Conservation (phyloP, 192 early-diverging fungal genomes). For the Coemansia sp. region DNA sequence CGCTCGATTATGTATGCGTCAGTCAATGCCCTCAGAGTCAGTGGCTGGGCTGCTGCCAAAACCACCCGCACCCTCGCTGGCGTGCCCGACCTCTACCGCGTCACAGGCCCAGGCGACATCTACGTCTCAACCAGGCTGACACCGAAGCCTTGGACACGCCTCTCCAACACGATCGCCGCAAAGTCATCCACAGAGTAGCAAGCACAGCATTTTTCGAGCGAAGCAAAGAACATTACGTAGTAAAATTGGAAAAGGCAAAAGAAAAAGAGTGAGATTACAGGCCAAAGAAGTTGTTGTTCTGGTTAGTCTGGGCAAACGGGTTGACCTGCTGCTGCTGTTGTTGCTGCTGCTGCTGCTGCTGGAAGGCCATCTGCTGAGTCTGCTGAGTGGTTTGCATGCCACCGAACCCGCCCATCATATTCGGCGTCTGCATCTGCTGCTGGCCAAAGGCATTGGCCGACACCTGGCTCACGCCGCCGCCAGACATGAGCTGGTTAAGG, state of each 20-base stretch:
- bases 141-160: conserved; percentile 44
- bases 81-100: conserved; percentile 50
- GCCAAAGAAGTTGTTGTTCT: conserved; percentile 44
- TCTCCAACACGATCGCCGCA: conserved; percentile 26
- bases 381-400: conserved; percentile 2
- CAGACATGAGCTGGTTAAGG: conserved; percentile 49
- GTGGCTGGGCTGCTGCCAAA: conserved; percentile 33
- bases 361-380: conserved; percentile 24
- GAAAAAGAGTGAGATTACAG: conserved; percentile 15
- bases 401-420: conserved; percentile 11
- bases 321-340: conserved; percentile 44
- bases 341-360: conserved; percentile 10
- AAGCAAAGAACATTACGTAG: background rate
- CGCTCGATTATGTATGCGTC: conserved; percentile 14
- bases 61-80: conserved; percentile 38
- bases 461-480: conserved; percentile 6
- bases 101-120: conserved; percentile 45
- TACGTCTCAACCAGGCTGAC: conserved; percentile 41
- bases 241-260: conserved; percentile 1
- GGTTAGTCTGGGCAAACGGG: conserved; percentile 39
- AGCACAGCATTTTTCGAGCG: background rate
- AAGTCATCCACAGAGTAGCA: conserved; percentile 19
- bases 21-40: conserved; percentile 13
- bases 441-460: conserved; percentile 19
- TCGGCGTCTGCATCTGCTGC: conserved; percentile 23